Conservation (phyloP, 2,329 filamentous ascomycete species). For the Botrytis aclada region DNA sequence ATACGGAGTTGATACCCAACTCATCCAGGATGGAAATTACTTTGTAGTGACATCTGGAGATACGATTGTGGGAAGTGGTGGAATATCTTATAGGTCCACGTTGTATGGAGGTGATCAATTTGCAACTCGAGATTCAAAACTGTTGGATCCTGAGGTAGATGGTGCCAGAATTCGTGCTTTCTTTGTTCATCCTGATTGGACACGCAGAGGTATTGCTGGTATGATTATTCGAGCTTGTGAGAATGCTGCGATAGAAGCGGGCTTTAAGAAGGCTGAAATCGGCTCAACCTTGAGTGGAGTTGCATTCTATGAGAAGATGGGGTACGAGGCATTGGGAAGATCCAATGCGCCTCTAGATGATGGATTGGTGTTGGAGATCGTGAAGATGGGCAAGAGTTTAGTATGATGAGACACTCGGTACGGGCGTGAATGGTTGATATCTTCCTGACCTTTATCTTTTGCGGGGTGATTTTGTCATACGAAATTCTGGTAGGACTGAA, state of each 20-base stretch:
- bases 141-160: conserved; percentile 21
- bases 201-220: conserved; percentile 19
- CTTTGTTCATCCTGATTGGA: conserved; percentile 26
- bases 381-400: conserved; percentile 25
- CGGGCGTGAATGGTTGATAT: background rate
- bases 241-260: conserved; percentile 19
- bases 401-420: background rate
- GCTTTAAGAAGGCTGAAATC: conserved; percentile 25
- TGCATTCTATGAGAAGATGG: conserved; percentile 23
- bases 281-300: conserved; percentile 24
- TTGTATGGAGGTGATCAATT: conserved; percentile 26
- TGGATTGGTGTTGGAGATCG: conserved; percentile 23
- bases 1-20: conserved; percentile 24
- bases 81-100: conserved; percentile 24
- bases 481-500: background rate
- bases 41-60: conserved; percentile 18
- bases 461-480: background rate
- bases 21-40: conserved; percentile 25
- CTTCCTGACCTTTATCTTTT: background rate
- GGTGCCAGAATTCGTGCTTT: conserved; percentile 26
- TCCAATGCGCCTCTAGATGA: conserved; percentile 19
- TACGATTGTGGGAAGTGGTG: conserved; percentile 22
- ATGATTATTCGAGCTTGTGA: conserved; percentile 22
- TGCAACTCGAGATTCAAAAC: conserved; percentile 17
- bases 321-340: conserved; percentile 22